Evolutionary conservation across 1,284 basidiomycete genomes (phyloP).

Genomic region (Hemileia vastatrix): DNA sequence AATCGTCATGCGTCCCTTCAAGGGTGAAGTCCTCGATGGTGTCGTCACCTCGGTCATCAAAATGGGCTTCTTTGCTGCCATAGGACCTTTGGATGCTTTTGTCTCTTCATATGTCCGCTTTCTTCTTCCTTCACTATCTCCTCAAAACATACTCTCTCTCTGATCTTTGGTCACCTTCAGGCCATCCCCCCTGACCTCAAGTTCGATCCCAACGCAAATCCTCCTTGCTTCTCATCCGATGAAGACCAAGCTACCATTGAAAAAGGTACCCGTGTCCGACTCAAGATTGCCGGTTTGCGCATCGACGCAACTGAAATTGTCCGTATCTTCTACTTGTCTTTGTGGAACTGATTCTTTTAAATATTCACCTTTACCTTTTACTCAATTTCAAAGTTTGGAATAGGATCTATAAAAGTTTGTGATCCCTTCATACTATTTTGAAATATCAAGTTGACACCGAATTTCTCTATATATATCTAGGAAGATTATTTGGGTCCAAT

Average conservation of each 20-base stretch:
- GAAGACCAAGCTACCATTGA: slow-evolving; percentile 89
- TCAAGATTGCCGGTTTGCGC: slow-evolving; percentile 93
- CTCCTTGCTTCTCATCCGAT: slow-evolving; percentile 60
- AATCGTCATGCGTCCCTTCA: slow-evolving; percentile 95
- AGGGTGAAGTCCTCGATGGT: slow-evolving; percentile 95
- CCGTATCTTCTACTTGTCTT: slow-evolving; percentile 42
- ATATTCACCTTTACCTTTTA: slow-evolving; percentile 1
- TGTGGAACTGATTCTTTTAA: neutral
- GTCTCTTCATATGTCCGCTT: slow-evolving; percentile 78
- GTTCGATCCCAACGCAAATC: slow-evolving; percentile 86
- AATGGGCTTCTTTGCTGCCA: slow-evolving; percentile 98
- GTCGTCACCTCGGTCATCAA: slow-evolving; percentile 94
- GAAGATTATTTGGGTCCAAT: slow-evolving; percentile 87
- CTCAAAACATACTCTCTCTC: neutral
- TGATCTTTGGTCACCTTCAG: slow-evolving; percentile 47
- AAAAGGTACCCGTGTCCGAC: slow-evolving; percentile 78
- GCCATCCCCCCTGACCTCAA: slow-evolving; percentile 84
- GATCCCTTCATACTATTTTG: slow-evolving; percentile 6
- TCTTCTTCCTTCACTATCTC: neutral
- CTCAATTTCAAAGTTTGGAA: slow-evolving; percentile 1
- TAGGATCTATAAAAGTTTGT: slow-evolving; percentile 8
- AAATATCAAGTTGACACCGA: neutral
- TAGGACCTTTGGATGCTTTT: slow-evolving; percentile 83
- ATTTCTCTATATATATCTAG: slow-evolving; percentile 62
- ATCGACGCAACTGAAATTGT: slow-evolving; percentile 97